phyloP scores from a whole-genome alignment of 2,329 filamentous ascomycete genomes.

The Fusarium sp. region DNA sequence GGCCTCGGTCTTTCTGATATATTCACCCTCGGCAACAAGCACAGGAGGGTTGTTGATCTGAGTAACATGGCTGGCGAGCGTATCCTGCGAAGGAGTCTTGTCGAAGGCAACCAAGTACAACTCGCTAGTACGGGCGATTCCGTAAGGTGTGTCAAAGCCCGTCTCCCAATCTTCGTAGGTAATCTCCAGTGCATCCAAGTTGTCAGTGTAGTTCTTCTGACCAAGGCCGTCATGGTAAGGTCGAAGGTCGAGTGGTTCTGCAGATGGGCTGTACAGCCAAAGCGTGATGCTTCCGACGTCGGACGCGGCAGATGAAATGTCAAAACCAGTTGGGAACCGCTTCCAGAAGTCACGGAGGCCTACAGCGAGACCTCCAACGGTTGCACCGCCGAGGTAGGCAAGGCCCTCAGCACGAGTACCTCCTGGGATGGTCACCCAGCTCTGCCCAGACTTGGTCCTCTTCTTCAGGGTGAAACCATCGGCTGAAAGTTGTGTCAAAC shows the following conservation, averaged over 20 bases:
- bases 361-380: conserved; percentile 68
- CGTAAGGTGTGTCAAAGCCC: conserved; percentile 68
- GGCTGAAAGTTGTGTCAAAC: conserved; percentile 67
- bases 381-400: conserved; percentile 70
- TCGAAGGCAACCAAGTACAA: conserved; percentile 66
- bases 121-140: conserved; percentile 70
- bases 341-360: conserved; percentile 74
- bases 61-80: conserved; percentile 58
- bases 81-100: conserved; percentile 63
- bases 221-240: conserved; percentile 71
- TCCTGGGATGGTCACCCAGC: conserved; percentile 70
- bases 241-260: conserved; percentile 67
- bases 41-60: conserved; percentile 66
- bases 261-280: conserved; percentile 71
- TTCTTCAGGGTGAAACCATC: conserved; percentile 73
- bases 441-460: conserved; percentile 67
- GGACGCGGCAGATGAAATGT: conserved; percentile 64
- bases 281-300: conserved; percentile 67
- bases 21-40: conserved; percentile 61
- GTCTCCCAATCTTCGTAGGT: conserved; percentile 74
- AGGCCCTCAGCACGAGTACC: conserved; percentile 68
- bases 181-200: conserved; percentile 71
- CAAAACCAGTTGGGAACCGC: conserved; percentile 69
- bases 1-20: conserved; percentile 65
- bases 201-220: conserved; percentile 66